Evolutionary conservation across 2,329 filamentous ascomycete genomes (phyloP).

Genomic region (Cytospora piceae): DNA sequence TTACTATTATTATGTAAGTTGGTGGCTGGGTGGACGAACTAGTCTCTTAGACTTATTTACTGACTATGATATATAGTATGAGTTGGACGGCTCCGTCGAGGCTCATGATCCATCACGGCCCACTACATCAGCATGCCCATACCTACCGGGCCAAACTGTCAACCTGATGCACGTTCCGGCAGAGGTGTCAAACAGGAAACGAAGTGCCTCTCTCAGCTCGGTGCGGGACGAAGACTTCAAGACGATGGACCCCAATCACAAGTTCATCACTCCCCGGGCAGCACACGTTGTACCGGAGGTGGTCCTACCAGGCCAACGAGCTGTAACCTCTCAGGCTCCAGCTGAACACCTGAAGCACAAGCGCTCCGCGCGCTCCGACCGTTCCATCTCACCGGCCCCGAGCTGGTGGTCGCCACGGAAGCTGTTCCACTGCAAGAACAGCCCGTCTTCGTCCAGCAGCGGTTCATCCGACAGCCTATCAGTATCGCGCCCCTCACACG

Average conservation of each 20-base stretch:
- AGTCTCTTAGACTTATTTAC: constrained; percentile 32
- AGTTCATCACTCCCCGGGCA: constrained; percentile 71
- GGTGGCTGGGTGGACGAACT: constrained; percentile 15
- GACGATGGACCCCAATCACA: constrained; percentile 79
- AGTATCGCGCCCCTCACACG: constrained; percentile 33
- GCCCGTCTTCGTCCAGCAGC: constrained; percentile 39
- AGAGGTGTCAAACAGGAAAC: constrained; percentile 62
- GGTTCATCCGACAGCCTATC: constrained; percentile 40
- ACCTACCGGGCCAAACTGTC: constrained; percentile 84
- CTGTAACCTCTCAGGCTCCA: constrained; percentile 40
- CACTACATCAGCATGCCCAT: constrained; percentile 78
- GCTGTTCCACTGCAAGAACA: constrained; percentile 51
- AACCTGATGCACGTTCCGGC: constrained; percentile 83
- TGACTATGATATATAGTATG: constrained; percentile 63
- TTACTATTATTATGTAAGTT: constrained; percentile 91
- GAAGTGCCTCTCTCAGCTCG: constrained; percentile 69
- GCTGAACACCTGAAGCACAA: constrained; percentile 39
- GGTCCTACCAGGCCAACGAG: constrained; percentile 40
- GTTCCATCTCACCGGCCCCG: constrained; percentile 55
- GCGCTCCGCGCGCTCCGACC: constrained; percentile 44
- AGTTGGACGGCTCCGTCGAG: constrained; percentile 78
- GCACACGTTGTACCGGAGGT: constrained; percentile 52
- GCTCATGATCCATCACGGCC: constrained; percentile 73
- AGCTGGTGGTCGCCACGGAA: constrained; percentile 48
- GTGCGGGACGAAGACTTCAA: constrained; percentile 62